phyloP scores from a whole-genome alignment of 768 basidiomycete species.

The Russula abietina region DNA sequence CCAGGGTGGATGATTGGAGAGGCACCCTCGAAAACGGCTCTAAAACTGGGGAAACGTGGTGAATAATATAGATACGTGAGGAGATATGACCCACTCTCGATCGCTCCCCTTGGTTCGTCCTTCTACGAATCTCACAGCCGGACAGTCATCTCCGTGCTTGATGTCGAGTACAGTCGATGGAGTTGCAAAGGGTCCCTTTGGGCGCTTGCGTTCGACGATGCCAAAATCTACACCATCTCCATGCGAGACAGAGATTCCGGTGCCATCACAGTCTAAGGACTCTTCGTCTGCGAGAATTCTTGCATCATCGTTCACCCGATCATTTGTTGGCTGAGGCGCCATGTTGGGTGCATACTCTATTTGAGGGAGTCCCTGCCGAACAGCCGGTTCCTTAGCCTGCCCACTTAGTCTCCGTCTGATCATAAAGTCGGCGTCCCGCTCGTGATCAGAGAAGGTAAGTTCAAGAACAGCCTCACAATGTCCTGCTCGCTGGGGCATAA shows the following conservation, averaged over 20 bases:
- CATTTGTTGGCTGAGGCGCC: not conserved
- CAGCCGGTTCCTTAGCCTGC: not conserved
- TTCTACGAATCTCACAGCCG: slow-evolving; percentile 12
- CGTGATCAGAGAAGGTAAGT: slow-evolving; percentile 2
- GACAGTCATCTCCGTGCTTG: slow-evolving; percentile 12
- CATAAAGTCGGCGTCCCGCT: not conserved
- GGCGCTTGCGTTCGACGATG: slow-evolving; percentile 38
- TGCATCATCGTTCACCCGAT: not conserved
- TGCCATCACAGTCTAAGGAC: slow-evolving; percentile 44
- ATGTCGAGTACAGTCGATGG: slow-evolving; percentile 17
- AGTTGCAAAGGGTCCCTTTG: slow-evolving; percentile 21
- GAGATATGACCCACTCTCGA: not conserved
- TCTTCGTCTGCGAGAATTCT: not conserved
- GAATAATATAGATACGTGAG: not conserved
- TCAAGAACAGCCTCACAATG: slow-evolving; percentile 8
- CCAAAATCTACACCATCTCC: slow-evolving; percentile 45
- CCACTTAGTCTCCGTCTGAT: slow-evolving; percentile 8
- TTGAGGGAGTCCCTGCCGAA: not conserved
- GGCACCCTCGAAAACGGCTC: not conserved
- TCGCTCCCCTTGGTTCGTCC: slow-evolving; percentile 7
- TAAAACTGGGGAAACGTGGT: slow-evolving; percentile 9
- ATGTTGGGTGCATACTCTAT: not conserved
- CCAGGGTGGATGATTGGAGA: not conserved
- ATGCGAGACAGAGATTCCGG: slow-evolving; percentile 34
- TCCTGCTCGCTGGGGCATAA: slow-evolving; percentile 9